These are phyloP conservation scores for Annulohypoxylon moriforme DNA, from an alignment of 495 filamentous ascomycete genomes.

Conservation along the genomic window DNA sequence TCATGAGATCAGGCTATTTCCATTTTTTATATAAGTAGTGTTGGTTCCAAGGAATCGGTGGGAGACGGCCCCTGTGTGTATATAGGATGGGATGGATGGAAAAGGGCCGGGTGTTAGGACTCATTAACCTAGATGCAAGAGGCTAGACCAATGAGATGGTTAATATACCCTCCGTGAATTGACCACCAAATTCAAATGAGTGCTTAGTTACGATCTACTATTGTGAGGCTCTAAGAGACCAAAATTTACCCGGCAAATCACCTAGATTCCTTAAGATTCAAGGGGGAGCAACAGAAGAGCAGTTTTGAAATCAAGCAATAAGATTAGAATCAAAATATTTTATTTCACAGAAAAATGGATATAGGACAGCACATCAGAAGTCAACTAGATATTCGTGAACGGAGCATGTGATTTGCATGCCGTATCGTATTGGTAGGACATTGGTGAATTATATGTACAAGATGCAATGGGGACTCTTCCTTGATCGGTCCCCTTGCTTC, in stretches of 20 bases:
- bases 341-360: not conserved
- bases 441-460: slow-evolving; percentile 47
- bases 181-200: not conserved
- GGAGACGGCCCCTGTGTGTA: slow-evolving; percentile 1
- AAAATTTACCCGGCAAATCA: no score
- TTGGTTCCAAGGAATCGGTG: not conserved
- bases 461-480: not conserved
- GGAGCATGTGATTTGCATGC: slow-evolving; percentile 16
- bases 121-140: not conserved
- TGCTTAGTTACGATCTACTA: no score
- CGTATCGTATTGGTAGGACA: slow-evolving; percentile 15
- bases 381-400: slow-evolving; percentile 15
- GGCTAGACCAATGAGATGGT: not conserved
- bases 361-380: not conserved
- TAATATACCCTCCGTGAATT: not conserved
- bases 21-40: not conserved
- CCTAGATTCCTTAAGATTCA: no score
- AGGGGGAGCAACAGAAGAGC: not conserved
- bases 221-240: no score
- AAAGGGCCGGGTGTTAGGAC: not conserved
- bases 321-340: not conserved
- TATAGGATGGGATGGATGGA: slow-evolving; percentile 7
- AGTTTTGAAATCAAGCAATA: not conserved
- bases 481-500: not conserved
- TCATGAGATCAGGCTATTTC: not conserved